phyloP scores from a whole-genome alignment of 768 basidiomycete species.

The Tylopilus subfusipes region DNA sequence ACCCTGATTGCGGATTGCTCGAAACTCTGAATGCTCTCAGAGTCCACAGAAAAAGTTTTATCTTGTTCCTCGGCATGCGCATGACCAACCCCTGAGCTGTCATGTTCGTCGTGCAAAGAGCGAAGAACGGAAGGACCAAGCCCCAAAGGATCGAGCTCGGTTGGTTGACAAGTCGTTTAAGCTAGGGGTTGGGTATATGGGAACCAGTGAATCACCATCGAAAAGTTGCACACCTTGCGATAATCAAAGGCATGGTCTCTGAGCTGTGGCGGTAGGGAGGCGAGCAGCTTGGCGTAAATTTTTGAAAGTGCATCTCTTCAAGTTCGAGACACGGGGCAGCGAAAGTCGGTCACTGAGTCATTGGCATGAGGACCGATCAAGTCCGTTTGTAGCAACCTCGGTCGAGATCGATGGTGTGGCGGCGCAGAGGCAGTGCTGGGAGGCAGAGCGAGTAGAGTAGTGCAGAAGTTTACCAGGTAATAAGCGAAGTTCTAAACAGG shows the following conservation, averaged over 20 bases:
- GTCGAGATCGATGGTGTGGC: too few relatives aligned
- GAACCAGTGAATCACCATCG: background rate
- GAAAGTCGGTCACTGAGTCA: background rate
- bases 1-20: too few relatives aligned
- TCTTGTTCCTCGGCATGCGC: conserved; percentile 1
- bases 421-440: too few relatives aligned
- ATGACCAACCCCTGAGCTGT: conserved; percentile 9
- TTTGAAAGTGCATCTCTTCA: conserved; percentile 87
- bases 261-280: conserved; percentile 72
- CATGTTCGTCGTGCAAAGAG: conserved; percentile 34
- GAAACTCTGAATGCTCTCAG: background rate
- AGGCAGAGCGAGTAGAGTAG: too few relatives aligned
- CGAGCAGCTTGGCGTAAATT: conserved; percentile 58
- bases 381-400: too few relatives aligned
- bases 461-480: too few relatives aligned
- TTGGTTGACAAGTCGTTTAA: conserved; percentile 87
- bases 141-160: conserved; percentile 72
- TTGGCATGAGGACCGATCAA: too few relatives aligned
- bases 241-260: conserved; percentile 81
- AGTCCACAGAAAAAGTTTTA: background rate
- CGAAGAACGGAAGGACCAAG: conserved; percentile 49
- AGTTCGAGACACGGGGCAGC: conserved; percentile 2
- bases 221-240: conserved; percentile 50
- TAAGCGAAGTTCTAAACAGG: too few relatives aligned
- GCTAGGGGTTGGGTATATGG: conserved; percentile 39